Evolutionary conservation across 2,329 filamentous ascomycete species (phyloP).

Genomic region (Pestalotiopsis sp.): DNA sequence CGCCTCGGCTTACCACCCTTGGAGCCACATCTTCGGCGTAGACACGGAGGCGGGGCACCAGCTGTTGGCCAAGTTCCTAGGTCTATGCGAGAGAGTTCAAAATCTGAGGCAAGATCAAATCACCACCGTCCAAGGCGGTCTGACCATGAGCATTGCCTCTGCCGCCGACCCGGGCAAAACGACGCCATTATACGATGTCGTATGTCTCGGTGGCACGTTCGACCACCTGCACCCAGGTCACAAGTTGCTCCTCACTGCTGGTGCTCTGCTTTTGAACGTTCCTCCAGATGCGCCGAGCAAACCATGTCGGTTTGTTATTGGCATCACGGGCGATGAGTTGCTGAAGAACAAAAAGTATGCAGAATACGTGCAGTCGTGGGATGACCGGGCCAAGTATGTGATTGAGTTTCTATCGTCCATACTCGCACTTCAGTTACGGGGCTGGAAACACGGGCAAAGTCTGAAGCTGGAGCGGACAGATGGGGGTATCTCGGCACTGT

Average conservation of each 20-base stretch:
- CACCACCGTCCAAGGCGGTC: slow-evolving; percentile 53
- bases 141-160: slow-evolving; percentile 44
- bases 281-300: slow-evolving; percentile 38
- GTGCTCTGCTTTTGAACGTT: slow-evolving; percentile 69
- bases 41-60: slow-evolving; percentile 66
- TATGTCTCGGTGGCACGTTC: slow-evolving; percentile 91
- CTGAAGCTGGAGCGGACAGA: slow-evolving; percentile 37
- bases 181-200: slow-evolving; percentile 54
- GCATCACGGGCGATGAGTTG: slow-evolving; percentile 86
- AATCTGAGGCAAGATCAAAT: slow-evolving; percentile 53
- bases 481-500: slow-evolving; percentile 54
- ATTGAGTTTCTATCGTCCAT: slow-evolving; percentile 74
- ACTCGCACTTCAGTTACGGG: slow-evolving; percentile 44
- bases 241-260: slow-evolving; percentile 93
- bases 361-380: slow-evolving; percentile 81
- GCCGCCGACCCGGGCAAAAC: slow-evolving; percentile 19
- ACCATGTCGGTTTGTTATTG: slow-evolving; percentile 70
- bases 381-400: slow-evolving; percentile 68
- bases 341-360: slow-evolving; percentile 88
- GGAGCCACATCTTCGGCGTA: slow-evolving; percentile 68
- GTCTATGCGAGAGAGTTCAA: slow-evolving; percentile 49
- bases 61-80: slow-evolving; percentile 54
- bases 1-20: slow-evolving; percentile 57
- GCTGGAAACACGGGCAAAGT: slow-evolving; percentile 46
- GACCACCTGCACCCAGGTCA: slow-evolving; percentile 95